Conservation (phyloP, 1,284 basidiomycete species). For the Bothia castanella region DNA sequence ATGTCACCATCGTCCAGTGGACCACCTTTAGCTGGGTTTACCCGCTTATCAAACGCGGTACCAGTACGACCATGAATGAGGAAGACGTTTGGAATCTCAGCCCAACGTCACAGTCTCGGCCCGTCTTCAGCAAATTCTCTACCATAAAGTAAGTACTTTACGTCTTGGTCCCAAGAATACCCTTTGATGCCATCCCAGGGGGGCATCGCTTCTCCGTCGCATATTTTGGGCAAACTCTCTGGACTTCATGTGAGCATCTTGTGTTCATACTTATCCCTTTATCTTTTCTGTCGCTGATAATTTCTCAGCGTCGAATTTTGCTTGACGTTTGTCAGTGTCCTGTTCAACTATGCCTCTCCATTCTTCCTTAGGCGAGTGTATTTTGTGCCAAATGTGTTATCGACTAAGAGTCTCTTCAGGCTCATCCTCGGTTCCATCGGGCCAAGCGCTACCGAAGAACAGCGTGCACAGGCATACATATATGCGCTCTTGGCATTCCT, state of each 20-base stretch:
- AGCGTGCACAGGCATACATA: slow-evolving; percentile 56
- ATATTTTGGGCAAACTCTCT: slow-evolving; percentile 67
- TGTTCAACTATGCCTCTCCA: slow-evolving; percentile 55
- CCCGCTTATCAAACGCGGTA: slow-evolving; percentile 52
- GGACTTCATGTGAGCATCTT: slow-evolving; percentile 54
- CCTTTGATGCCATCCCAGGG: slow-evolving; percentile 25
- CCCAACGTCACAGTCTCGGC: slow-evolving; percentile 49
- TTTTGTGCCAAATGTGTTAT: not conserved
- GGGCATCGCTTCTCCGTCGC: slow-evolving; percentile 55
- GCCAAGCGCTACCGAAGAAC: slow-evolving; percentile 33
- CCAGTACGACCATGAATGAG: slow-evolving; percentile 48
- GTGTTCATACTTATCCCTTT: not conserved
- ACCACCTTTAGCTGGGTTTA: slow-evolving; percentile 66
- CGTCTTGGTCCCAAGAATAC: slow-evolving; percentile 10
- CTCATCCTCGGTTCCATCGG: slow-evolving; percentile 36
- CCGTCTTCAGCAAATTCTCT: slow-evolving; percentile 49
- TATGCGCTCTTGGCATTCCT: slow-evolving; percentile 57
- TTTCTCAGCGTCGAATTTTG: slow-evolving; percentile 53
- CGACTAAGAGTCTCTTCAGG: slow-evolving; percentile 14
- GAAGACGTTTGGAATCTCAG: slow-evolving; percentile 59
- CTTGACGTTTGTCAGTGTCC: slow-evolving; percentile 54
- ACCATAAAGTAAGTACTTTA: slow-evolving; percentile 29
- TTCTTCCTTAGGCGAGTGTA: slow-evolving; percentile 42
- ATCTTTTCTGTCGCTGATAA: not conserved
- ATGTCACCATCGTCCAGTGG: slow-evolving; percentile 63